Conservation (phyloP, 768 basidiomycete genomes). For the Xanthoconium purpureum region DNA sequence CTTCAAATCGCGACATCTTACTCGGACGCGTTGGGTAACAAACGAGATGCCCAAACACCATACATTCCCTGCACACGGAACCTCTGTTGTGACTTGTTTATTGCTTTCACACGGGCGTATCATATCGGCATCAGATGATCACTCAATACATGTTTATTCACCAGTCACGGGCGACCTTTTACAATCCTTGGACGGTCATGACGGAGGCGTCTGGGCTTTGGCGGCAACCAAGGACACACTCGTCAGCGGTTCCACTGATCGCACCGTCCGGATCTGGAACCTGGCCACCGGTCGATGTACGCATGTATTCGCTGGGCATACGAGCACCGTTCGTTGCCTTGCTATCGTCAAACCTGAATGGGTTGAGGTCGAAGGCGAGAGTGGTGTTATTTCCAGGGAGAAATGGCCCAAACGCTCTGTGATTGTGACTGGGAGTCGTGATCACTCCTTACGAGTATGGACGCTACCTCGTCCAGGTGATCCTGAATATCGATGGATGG, state of each 20-base stretch:
- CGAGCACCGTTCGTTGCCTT: constrained; percentile 92
- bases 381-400: constrained; percentile 60
- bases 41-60: constrained; percentile 70
- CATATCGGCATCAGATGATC: constrained; percentile 96
- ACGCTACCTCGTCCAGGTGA: constrained; percentile 65
- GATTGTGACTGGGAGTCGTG: constrained; percentile 72
- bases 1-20: constrained; percentile 86
- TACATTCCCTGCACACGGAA: constrained; percentile 85
- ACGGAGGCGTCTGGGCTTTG: constrained; percentile 97
- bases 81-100: constrained; percentile 91
- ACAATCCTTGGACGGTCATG: constrained; percentile 80
- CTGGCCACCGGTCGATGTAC: constrained; percentile 75
- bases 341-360: constrained; percentile 93
- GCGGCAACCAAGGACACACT: constrained; percentile 83
- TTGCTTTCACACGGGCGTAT: constrained; percentile 93
- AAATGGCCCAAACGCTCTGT: constrained; percentile 70
- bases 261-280: constrained; percentile 92
- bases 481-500: constrained; percentile 68
- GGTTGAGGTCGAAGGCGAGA: constrained; percentile 69
- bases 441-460: constrained; percentile 67
- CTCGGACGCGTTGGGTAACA: constrained; percentile 75
- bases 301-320: constrained; percentile 95
- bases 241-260: constrained; percentile 91
- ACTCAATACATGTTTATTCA: constrained; percentile 92
- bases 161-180: constrained; percentile 77